Percentiles rank a stretch among this genome's conserved stretches.
These are phyloP conservation scores for Aspergillus affinis DNA, from an alignment of 495 filamentous ascomycete species.

Conservation along the genomic window DNA sequence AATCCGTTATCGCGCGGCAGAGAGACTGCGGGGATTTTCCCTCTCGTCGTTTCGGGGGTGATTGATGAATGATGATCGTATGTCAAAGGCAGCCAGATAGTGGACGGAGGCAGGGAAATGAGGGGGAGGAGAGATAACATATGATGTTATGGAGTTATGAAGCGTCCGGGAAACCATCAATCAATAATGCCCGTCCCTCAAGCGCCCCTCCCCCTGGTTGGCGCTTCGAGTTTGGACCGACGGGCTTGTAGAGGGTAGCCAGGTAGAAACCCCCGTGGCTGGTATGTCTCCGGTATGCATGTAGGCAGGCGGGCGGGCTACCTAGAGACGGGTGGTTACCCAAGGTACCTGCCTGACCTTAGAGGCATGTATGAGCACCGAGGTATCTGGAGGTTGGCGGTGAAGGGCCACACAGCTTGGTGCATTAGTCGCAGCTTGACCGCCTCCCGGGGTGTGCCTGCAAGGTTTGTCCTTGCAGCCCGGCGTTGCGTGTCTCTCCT, in stretches of 20 bases:
- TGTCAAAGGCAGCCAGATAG: neutral
- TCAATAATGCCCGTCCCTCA: slow-evolving; percentile 1
- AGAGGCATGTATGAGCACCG: slow-evolving; percentile 15
- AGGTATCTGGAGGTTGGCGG: slow-evolving; percentile 17
- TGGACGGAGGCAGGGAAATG: neutral
- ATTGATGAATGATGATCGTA: neutral
- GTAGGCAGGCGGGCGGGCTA: no score
- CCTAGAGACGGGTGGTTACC: slow-evolving; percentile 1
- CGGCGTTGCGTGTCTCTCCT: slow-evolving; percentile 1
- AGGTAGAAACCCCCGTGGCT: slow-evolving; percentile 15
- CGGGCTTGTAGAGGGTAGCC: neutral
- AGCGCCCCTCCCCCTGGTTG: neutral
- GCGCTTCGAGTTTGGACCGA: slow-evolving; percentile 1
- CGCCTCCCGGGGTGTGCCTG: slow-evolving; percentile 34
- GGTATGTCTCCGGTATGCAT: slow-evolving; percentile 12
- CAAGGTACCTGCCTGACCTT: slow-evolving; percentile 1
- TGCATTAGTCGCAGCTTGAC: slow-evolving; percentile 29
- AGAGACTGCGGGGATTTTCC: slow-evolving; percentile 1
- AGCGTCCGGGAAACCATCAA: slow-evolving; percentile 7
- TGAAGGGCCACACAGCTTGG: slow-evolving; percentile 12
- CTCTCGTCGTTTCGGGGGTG: neutral
- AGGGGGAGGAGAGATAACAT: slow-evolving; percentile 2
- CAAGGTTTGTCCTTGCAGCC: slow-evolving; percentile 37
- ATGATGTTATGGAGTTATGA: slow-evolving; percentile 5
- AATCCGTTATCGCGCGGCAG: neutral